Evolutionary conservation across 2,329 filamentous ascomycete species (phyloP).

Genomic region (Incumbomyces delicatus): DNA sequence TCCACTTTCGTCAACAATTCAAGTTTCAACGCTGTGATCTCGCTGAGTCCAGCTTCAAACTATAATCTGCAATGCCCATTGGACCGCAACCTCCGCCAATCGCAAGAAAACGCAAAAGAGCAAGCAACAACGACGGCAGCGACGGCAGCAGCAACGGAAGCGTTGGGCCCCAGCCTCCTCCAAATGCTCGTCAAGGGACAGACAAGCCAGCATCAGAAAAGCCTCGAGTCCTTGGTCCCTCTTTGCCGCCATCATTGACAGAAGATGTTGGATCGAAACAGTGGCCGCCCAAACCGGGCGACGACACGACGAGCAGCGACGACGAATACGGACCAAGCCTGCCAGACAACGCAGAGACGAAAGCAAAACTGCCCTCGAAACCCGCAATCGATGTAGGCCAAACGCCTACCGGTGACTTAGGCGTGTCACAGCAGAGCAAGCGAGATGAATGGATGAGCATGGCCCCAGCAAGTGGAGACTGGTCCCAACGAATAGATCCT

Average conservation of each 20-base stretch:
- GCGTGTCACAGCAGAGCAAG: constrained; percentile 41
- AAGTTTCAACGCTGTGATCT: no score
- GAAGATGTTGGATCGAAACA: constrained; percentile 33
- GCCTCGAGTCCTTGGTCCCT: constrained; percentile 45
- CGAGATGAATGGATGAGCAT: constrained; percentile 81
- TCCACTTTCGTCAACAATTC: no score
- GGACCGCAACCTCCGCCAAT: constrained; percentile 28
- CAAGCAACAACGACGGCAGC: constrained; percentile 22
- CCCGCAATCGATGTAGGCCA: constrained; percentile 22
- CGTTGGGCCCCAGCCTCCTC: not conserved
- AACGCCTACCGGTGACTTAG: constrained; percentile 26
- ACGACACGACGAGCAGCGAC: constrained; percentile 31
- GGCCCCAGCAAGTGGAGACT: constrained; percentile 49
- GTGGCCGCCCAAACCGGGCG: constrained; percentile 20
- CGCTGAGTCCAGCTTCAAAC: no score
- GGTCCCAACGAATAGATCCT: constrained; percentile 60
- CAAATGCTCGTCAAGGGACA: not conserved
- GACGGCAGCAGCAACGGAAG: constrained; percentile 16
- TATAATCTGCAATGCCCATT: constrained; percentile 20
- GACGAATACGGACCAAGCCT: constrained; percentile 33
- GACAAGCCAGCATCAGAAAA: constrained; percentile 32
- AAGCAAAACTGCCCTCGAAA: constrained; percentile 17
- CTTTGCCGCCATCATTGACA: constrained; percentile 42
- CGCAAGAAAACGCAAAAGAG: constrained; percentile 29
- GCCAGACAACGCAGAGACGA: constrained; percentile 23